Evolutionary conservation across 768 basidiomycete species (phyloP).

Genomic region (Rhizopogon sp.): DNA sequence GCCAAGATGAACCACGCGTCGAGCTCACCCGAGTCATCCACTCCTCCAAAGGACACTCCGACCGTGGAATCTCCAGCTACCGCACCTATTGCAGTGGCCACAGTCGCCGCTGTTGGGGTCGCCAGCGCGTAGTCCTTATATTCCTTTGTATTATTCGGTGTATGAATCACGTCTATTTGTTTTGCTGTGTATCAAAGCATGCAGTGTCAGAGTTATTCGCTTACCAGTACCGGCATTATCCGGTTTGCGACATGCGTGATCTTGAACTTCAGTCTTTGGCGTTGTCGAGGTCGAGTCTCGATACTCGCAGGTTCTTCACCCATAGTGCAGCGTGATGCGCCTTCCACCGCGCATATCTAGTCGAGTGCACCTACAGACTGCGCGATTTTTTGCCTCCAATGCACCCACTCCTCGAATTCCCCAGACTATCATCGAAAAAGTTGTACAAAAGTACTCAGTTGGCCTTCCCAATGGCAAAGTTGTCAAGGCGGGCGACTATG

Average conservation of each 20-base stretch:
- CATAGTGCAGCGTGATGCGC: not conserved
- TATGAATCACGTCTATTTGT: not conserved
- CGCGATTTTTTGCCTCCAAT: constrained; percentile 29
- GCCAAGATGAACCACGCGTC: constrained; percentile 36
- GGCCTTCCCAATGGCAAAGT: constrained; percentile 72
- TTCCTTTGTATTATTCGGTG: not conserved
- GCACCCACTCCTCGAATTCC: constrained; percentile 35
- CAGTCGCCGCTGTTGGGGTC: constrained; percentile 11
- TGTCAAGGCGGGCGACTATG: constrained; percentile 96
- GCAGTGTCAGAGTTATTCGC: not conserved
- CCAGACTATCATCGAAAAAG: constrained; percentile 95
- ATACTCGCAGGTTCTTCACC: not conserved
- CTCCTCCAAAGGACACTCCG: constrained; percentile 7
- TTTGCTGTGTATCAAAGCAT: not conserved
- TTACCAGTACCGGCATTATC: not conserved
- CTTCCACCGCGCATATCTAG: not conserved
- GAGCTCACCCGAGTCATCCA: constrained; percentile 16
- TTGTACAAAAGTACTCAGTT: constrained; percentile 97
- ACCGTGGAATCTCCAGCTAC: constrained; percentile 1
- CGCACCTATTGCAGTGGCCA: constrained; percentile 9
- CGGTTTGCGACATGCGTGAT: not conserved
- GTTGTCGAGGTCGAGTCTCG: no score
- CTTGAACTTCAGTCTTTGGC: no score
- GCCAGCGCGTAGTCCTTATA: not conserved
- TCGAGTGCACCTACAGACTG: not conserved